Base-by-base conservation (phyloP, 352 stramenopile genomes). In the Sclerospora graminicola region DNA sequence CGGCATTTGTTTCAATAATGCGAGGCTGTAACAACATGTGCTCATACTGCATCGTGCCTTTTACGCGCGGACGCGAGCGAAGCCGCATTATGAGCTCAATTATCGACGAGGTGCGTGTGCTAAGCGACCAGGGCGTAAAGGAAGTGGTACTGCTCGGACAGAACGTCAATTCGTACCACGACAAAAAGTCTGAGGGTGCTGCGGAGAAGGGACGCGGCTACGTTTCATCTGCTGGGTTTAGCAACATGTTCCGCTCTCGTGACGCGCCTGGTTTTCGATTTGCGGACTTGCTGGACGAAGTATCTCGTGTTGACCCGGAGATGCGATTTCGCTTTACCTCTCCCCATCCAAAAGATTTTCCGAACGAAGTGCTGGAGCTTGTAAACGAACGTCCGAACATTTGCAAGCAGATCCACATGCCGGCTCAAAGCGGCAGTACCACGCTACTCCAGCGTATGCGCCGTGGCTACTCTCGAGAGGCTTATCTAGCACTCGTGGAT, bases 11-110 rank as follows among this genome's bases (percentile, higher is more conserved):
- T 8, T 97, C 85, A 8, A 98, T 99, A 59, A 99, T 99, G 94
- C 75, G 96, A 33, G 96, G 97, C 48, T 99, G 97, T 69, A 98
- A 99, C 67, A 99, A 99, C 66, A 98, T 98, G 84, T 99, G 96
- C 70, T 97, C 83, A 11, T 99, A 98, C 75, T 99, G 97, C 69
- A 98, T 99, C 43, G 97, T 99, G 45, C 97, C 97, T 0, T 99
- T 99, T 66, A 99, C 96, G 9, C 75, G 96, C 27, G 97, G 97
- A 1, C 75, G 95, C 41, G 96, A 99, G 68, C 82, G 96, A 35
- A 89, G 76, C 47, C 79, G 79, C 16, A 77, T 89, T 29, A 76
- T 98, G n/a, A 46, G 65, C 13, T 97, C 81, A 41, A 98, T 99
- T 32, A 60, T 99, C 1, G 80, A 95, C 31, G 96, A 99, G 64